These are phyloP conservation scores for Pseudogymnoascus sp. DNA, from an alignment of 2,329 filamentous ascomycete genomes.

Conservation along the genomic window DNA sequence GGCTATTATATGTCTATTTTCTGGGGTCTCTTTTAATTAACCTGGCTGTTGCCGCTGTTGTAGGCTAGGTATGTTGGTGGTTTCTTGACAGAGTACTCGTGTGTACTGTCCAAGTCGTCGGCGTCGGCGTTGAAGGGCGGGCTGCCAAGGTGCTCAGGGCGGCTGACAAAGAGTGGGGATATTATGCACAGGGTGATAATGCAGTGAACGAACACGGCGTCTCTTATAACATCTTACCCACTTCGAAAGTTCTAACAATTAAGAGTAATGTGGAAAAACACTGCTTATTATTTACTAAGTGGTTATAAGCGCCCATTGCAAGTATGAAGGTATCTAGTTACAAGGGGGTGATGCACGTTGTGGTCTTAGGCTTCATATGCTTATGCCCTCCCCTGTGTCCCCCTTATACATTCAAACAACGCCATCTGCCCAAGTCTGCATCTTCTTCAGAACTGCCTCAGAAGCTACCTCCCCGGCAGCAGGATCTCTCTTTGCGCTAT, in stretches of 20 bases:
- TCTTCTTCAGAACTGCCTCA: background rate
- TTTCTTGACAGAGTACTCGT: background rate
- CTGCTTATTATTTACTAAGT: too few species aligned
- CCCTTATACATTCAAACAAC: background rate
- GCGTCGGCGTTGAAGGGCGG: too few species aligned
- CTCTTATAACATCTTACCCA: too few species aligned
- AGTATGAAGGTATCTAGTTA: too few species aligned
- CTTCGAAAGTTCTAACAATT: too few species aligned
- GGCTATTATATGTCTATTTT: background rate
- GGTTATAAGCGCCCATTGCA: too few species aligned
- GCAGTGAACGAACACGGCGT: too few species aligned
- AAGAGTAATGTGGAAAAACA: too few species aligned
- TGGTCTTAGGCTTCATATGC: background rate
- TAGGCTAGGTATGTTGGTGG: background rate
- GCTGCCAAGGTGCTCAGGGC: too few species aligned
- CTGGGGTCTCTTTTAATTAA: background rate
- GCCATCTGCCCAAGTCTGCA: background rate
- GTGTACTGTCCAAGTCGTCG: background rate
- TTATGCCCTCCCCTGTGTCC: too few species aligned
- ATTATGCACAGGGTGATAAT: too few species aligned
- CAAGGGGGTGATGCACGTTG: too few species aligned
- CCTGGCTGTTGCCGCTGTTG: background rate
- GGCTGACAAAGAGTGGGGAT: background rate
- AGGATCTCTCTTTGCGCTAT: background rate
- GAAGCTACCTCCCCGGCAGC: background rate